Conservation (phyloP, 805 yeast species). For the Kodamaea sagamina region DNA sequence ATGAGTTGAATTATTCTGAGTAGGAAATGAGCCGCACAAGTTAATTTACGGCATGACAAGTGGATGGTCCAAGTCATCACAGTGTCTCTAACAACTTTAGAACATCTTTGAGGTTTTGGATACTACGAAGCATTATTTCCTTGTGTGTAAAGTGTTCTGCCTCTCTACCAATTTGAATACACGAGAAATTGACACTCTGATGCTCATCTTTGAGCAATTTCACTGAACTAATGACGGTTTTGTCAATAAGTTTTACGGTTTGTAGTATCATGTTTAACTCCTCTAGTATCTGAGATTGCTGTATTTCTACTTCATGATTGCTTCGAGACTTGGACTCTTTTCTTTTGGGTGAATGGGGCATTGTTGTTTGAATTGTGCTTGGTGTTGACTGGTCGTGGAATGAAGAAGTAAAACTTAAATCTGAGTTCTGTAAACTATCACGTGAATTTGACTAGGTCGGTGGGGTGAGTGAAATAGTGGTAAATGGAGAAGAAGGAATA, state of each 20-base stretch:
- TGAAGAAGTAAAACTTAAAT: no score
- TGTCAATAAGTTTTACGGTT: conserved; percentile 34
- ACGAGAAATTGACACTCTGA: background rate
- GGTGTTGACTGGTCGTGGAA: no score
- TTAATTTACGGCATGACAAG: no score
- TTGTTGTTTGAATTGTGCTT: no score
- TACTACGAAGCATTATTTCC: background rate
- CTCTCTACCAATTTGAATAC: background rate
- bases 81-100: background rate
- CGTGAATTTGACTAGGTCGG: no score
- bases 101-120: conserved; percentile 1
- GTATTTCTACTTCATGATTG: background rate
- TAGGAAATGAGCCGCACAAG: no score
- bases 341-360: no score
- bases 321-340: no score
- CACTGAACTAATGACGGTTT: conserved; percentile 28
- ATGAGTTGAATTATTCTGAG: background rate
- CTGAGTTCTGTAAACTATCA: no score
- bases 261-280: conserved; percentile 37
- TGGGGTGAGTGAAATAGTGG: no score
- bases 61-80: no score
- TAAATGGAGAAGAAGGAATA: no score
- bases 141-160: background rate
- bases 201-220: conserved; percentile 20
- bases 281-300: conserved; percentile 19